phyloP scores from a whole-genome alignment of 148 eudicot species.

The Simmondsia chinensis region DNA sequence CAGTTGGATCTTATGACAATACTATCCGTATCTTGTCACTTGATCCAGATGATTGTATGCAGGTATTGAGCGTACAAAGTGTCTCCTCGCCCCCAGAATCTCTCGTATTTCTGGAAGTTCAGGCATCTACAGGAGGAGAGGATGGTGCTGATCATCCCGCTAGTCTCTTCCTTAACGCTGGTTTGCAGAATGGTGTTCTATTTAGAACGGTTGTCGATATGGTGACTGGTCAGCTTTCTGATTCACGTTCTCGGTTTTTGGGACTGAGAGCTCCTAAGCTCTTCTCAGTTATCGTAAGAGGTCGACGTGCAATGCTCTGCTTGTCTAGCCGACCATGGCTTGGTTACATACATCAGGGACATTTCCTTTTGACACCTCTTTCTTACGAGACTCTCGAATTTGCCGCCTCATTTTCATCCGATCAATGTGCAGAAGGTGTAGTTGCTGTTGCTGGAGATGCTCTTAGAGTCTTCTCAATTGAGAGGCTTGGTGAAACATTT shows the following conservation, averaged over 20 bases:
- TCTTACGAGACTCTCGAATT: conserved; percentile 89
- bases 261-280: conserved; percentile 89
- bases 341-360: conserved; percentile 97
- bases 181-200: conserved; percentile 86
- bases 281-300: conserved; percentile 72
- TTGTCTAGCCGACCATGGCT: conserved; percentile 99
- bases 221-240: conserved; percentile 96
- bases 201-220: conserved; percentile 97
- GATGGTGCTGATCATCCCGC: conserved; percentile 99
- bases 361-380: conserved; percentile 86
- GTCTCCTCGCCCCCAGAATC: conserved; percentile 96
- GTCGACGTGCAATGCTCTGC: conserved; percentile 91
- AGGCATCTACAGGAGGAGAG: conserved; percentile 94
- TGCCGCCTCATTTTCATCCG: conserved; percentile 96
- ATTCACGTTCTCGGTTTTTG: conserved; percentile 90
- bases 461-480: conserved; percentile 81
- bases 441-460: conserved; percentile 98
- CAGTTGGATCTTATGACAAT: conserved; percentile 94
- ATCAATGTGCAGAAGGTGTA: conserved; percentile 99
- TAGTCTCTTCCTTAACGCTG: conserved; percentile 88
- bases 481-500: conserved; percentile 93
- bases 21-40: conserved; percentile 87
- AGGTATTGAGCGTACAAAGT: conserved; percentile 86
- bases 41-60: conserved; percentile 98
- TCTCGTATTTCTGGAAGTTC: conserved; percentile 86